Evolutionary conservation across 73 alveolate genomes (phyloP).

Genomic region (Paramecium pentaurelia): DNA sequence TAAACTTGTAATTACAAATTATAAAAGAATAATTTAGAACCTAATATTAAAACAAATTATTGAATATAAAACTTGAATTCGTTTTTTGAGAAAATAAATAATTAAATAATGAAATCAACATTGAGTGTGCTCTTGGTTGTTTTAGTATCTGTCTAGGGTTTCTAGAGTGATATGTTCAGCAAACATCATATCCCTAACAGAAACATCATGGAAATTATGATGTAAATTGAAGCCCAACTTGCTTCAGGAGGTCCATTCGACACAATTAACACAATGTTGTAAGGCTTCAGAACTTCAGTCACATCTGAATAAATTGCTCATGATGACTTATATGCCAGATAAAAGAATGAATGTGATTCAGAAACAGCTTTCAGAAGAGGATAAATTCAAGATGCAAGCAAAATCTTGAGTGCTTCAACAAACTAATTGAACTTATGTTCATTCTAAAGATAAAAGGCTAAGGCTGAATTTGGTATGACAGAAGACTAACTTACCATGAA

Average conservation of each 20-base stretch:
- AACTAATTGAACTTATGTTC: not conserved
- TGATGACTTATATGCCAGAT: slow-evolving; percentile 27
- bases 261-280: not conserved
- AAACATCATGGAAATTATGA: slow-evolving; percentile 44
- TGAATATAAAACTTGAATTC: not conserved
- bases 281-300: slow-evolving; percentile 6
- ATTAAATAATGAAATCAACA: slow-evolving; percentile 3
- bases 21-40: not conserved
- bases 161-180: slow-evolving; percentile 29
- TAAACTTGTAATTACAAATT: not conserved
- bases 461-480: slow-evolving; percentile 43
- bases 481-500: slow-evolving; percentile 40
- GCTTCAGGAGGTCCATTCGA: slow-evolving; percentile 29
- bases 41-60: not conserved
- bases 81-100: not conserved
- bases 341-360: slow-evolving; percentile 42
- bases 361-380: slow-evolving; percentile 44
- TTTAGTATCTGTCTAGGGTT: not conserved
- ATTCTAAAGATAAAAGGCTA: slow-evolving; percentile 14
- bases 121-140: not conserved
- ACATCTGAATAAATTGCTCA: slow-evolving; percentile 42
- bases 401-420: slow-evolving; percentile 18
- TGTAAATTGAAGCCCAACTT: not conserved
- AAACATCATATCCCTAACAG: slow-evolving; percentile 20
- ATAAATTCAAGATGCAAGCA: slow-evolving; percentile 42